phyloP scores from a whole-genome alignment of 75 land plant species.

The Isoetes taiwanensis region DNA sequence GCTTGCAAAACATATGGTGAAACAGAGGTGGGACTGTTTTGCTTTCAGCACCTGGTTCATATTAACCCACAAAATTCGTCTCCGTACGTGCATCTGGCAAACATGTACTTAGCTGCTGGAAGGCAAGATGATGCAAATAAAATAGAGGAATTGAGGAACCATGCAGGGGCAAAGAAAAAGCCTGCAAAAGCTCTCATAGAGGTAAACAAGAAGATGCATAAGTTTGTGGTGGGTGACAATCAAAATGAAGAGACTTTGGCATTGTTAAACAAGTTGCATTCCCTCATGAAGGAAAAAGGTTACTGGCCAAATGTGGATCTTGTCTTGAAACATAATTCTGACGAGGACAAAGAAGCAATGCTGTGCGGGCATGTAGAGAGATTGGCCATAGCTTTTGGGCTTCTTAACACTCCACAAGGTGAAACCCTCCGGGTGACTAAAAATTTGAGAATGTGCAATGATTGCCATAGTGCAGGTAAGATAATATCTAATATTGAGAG shows the following conservation, averaged over 20 bases:
- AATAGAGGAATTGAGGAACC: slow-evolving; percentile 30
- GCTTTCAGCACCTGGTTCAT: slow-evolving; percentile 7
- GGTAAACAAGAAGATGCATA: slow-evolving; percentile 29
- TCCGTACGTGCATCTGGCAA: slow-evolving; percentile 22
- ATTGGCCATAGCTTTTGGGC: slow-evolving; percentile 43
- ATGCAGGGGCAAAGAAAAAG: slow-evolving; percentile 34
- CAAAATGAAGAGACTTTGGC: slow-evolving; percentile 25
- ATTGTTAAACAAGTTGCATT: slow-evolving; percentile 28
- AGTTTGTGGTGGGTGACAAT: slow-evolving; percentile 39
- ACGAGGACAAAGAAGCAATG: slow-evolving; percentile 41
- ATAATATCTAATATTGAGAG: slow-evolving; percentile 42
- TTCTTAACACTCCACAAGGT: slow-evolving; percentile 28
- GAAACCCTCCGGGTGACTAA: slow-evolving; percentile 33
- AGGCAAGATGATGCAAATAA: slow-evolving; percentile 13
- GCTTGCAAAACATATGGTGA: slow-evolving; percentile 15
- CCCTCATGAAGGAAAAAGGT: slow-evolving; percentile 29
- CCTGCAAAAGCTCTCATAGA: slow-evolving; percentile 45
- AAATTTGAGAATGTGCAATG: slow-evolving; percentile 46
- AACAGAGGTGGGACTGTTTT: neutral
- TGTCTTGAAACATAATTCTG: slow-evolving; percentile 40
- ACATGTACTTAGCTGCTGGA: slow-evolving; percentile 17
- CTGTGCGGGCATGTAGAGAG: slow-evolving; percentile 44
- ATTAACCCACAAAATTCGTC: slow-evolving; percentile 10
- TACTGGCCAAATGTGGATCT: slow-evolving; percentile 26
- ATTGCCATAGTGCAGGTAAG: slow-evolving; percentile 43